phyloP scores from a whole-genome alignment of 108 stramenopile genomes.

The Cyclotella baltica region DNA sequence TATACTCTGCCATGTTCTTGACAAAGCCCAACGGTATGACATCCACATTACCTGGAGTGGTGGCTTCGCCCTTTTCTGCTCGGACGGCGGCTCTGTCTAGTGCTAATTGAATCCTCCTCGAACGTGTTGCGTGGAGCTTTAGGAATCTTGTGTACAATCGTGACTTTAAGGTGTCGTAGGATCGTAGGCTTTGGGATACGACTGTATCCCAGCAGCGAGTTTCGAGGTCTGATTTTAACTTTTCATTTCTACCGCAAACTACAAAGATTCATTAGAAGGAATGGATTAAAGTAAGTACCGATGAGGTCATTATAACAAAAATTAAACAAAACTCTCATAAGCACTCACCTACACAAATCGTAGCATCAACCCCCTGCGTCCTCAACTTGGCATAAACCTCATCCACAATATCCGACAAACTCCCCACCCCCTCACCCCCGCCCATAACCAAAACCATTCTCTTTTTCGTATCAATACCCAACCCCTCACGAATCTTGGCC shows the following conservation, averaged over 20 bases:
- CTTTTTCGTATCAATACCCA: conserved; percentile 66
- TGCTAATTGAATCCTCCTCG: conserved; percentile 48
- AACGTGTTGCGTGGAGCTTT: conserved; percentile 34
- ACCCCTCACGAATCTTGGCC: conserved; percentile 42
- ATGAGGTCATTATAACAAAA: no score
- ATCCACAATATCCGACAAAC: conserved; percentile 82
- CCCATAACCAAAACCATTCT: conserved; percentile 93
- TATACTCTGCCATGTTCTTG: conserved; percentile 94
- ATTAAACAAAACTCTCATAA: no score
- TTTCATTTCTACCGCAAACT: conserved; percentile 94
- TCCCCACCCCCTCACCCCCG: conserved; percentile 95
- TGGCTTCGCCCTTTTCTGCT: conserved; percentile 48
- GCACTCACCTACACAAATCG: no score
- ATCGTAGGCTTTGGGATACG: conserved; percentile 46
- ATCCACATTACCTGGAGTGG: conserved; percentile 65
- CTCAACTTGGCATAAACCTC: conserved; percentile 64
- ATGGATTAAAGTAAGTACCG: no score
- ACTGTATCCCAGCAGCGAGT: conserved; percentile 74
- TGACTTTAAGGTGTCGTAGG: conserved; percentile 45
- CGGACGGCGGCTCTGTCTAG: conserved; percentile 41
- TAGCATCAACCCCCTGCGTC: conserved; percentile 71
- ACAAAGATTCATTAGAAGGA: no score
- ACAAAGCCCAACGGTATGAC: conserved; percentile 93
- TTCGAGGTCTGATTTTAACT: conserved; percentile 68
- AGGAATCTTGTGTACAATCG: conserved; percentile 30